Percentiles rank a stretch among this genome's conserved stretches.
phyloP scores from a whole-genome alignment of 257 asterid species.

The Solanum chaucha region DNA sequence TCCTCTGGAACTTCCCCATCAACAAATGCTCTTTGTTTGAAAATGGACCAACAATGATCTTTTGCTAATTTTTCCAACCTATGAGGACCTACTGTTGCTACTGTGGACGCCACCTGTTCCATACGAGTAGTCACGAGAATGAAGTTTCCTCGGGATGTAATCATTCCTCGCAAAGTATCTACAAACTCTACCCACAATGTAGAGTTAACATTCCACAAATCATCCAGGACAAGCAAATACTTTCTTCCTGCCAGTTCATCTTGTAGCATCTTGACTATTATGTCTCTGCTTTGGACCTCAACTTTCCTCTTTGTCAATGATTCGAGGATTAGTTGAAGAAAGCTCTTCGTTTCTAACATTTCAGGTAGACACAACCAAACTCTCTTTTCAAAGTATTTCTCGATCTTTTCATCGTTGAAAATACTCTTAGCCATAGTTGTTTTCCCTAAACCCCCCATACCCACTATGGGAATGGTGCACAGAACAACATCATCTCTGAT shows the following conservation, averaged over 20 bases:
- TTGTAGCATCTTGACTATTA: not conserved
- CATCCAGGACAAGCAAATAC: not conserved
- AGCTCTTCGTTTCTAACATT: not conserved
- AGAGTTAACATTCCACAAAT: not conserved
- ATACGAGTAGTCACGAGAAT: slow-evolving; percentile 15
- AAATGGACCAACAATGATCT: not conserved
- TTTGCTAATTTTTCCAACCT: not conserved
- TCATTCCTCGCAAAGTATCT: not conserved
- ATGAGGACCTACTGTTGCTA: not conserved
- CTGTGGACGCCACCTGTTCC: not conserved
- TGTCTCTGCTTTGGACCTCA: not conserved
- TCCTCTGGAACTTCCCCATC: not conserved
- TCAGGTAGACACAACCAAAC: not conserved
- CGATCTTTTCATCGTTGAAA: not conserved
- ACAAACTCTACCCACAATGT: not conserved
- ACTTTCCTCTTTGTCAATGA: not conserved
- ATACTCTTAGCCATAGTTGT: not conserved
- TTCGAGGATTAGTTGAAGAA: not conserved
- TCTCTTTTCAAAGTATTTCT: not conserved
- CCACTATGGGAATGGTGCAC: too few relatives aligned
- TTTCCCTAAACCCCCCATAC: not conserved
- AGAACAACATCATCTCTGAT: not conserved
- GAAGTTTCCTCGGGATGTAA: not conserved
- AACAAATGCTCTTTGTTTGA: too few relatives aligned
- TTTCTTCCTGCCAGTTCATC: not conserved